Percentiles rank a stretch among this genome's conserved stretches.
phyloP scores from a whole-genome alignment of 805 yeast genomes.

The Candida ulmi region DNA sequence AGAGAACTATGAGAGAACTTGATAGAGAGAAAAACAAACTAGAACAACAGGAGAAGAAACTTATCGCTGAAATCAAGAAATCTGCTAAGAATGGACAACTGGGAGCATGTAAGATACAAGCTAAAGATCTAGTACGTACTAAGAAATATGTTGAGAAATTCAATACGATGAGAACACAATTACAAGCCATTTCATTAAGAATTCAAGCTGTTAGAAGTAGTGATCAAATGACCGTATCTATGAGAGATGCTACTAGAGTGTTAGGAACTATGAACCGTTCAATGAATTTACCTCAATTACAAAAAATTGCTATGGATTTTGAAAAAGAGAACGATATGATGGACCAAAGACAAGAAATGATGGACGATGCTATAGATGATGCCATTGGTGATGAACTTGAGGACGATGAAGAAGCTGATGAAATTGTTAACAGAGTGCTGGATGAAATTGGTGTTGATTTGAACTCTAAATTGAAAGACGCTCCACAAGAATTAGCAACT shows the following conservation, averaged over 20 bases:
- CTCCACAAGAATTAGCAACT: slow-evolving; percentile 35
- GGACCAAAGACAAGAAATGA: slow-evolving; percentile 98
- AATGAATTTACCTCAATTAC: slow-evolving; percentile 87
- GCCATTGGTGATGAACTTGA: slow-evolving; percentile 89
- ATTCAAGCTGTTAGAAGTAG: slow-evolving; percentile 89
- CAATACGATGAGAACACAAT: slow-evolving; percentile 86
- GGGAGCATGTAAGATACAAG: slow-evolving; percentile 88
- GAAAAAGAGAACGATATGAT: slow-evolving; percentile 90
- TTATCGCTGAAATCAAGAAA: slow-evolving; percentile 80
- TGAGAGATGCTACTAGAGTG: slow-evolving; percentile 88
- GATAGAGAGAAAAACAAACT: slow-evolving; percentile 82
- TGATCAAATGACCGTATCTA: slow-evolving; percentile 91
- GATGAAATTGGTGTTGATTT: slow-evolving; percentile 95
- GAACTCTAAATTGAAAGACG: slow-evolving; percentile 38
- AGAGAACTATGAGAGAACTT: slow-evolving; percentile 89
- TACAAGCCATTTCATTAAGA: slow-evolving; percentile 89
- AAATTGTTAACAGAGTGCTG: slow-evolving; percentile 81
- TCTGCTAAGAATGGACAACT: slow-evolving; percentile 88
- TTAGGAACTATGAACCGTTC: slow-evolving; percentile 82
- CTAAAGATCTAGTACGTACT: slow-evolving; percentile 90
- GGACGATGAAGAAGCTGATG: slow-evolving; percentile 87
- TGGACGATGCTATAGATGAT: slow-evolving; percentile 97
- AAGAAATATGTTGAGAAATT: slow-evolving; percentile 78
- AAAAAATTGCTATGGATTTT: slow-evolving; percentile 90
- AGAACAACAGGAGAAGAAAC: slow-evolving; percentile 87